These are phyloP conservation scores for Podospora bellae-mahoneyi DNA, from an alignment of 495 filamentous ascomycete species.

Conservation along the genomic window DNA sequence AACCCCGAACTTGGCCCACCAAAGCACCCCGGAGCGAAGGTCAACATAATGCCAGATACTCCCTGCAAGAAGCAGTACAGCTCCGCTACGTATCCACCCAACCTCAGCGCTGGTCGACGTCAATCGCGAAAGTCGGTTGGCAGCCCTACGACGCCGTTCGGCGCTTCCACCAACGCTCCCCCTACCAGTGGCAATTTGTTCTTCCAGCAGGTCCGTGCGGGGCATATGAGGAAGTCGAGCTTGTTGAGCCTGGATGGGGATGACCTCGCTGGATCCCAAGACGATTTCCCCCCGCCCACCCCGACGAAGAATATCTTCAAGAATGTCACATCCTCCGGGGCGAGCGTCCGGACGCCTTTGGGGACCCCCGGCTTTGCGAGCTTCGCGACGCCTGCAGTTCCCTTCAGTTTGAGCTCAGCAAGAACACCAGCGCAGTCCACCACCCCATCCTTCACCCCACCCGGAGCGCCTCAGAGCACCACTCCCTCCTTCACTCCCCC, in stretches of 20 bases:
- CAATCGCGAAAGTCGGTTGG: slow-evolving; percentile 33
- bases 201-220: slow-evolving; percentile 35
- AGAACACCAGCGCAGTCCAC: slow-evolving; percentile 15
- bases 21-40: slow-evolving; percentile 38
- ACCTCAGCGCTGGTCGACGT: slow-evolving; percentile 53
- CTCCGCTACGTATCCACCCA: slow-evolving; percentile 59
- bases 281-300: slow-evolving; percentile 86
- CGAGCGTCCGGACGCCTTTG: slow-evolving; percentile 27
- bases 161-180: slow-evolving; percentile 40
- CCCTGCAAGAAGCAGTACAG: slow-evolving; percentile 83
- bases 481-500: slow-evolving; percentile 33
- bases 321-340: slow-evolving; percentile 24
- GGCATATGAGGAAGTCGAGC: slow-evolving; percentile 63
- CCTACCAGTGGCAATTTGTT: slow-evolving; percentile 40
- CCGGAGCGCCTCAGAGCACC: slow-evolving; percentile 23
- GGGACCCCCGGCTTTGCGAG: slow-evolving; percentile 30
- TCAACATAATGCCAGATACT: slow-evolving; percentile 73
- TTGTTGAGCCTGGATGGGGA: slow-evolving; percentile 75
- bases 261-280: slow-evolving; percentile 57
- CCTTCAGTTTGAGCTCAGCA: slow-evolving; percentile 22
- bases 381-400: slow-evolving; percentile 29
- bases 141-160: slow-evolving; percentile 61
- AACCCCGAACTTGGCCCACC: slow-evolving; percentile 56
- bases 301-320: slow-evolving; percentile 72
- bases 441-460: slow-evolving; percentile 29